Base-by-base conservation (phyloP, 2,329 filamentous ascomycete genomes). In the Cryphonectria naterciae region DNA sequence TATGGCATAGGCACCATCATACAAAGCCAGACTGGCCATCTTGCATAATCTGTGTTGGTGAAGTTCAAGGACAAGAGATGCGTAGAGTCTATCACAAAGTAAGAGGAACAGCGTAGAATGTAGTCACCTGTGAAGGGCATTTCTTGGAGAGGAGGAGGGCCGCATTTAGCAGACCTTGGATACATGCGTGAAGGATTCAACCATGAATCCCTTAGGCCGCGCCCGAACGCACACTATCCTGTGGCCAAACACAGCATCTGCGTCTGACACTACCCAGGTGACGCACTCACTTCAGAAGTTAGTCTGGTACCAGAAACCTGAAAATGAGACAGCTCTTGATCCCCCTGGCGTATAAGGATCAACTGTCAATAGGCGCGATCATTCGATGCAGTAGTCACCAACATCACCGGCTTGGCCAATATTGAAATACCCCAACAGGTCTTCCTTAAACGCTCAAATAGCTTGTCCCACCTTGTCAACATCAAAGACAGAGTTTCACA, bases 1-100 rank as follows among this genome's bases (percentile, higher is more conserved):
- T 58, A 58, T 58, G 13, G 54, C 54, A 32, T 58, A 58, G 54
- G 54, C 54, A 19, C 54, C 54, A 58, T 58, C 54, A 58, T 58
- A 35, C 17, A 58, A 19, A 58, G 54, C 54, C 28, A 17, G 54
- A 19, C 25, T 58, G 5, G 25, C 54, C 54, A 58, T 58, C 54
- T 35, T 32, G 54, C 2, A 46, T 46, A 6, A 15, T 25, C 32
- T 5, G 52, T 15, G 52, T 28, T 32, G 52, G 10, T 32, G 52
- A 15, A 17, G 4, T 56, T 25, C n/a, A 58, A 28, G 17, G 54
- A 19, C 13, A 35, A 32, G 17, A 32, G 54, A 19, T 58, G 54
- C 11, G 28, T 19, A 58, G 2, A 58, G 13, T 35, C 1, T 5
- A 58, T 19, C 5, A 58, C 54, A 5, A 19, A 32, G 25, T 6